Evolutionary conservation across 495 filamentous ascomycete genomes (phyloP).

Genomic region (Penicillium verhagenii): DNA sequence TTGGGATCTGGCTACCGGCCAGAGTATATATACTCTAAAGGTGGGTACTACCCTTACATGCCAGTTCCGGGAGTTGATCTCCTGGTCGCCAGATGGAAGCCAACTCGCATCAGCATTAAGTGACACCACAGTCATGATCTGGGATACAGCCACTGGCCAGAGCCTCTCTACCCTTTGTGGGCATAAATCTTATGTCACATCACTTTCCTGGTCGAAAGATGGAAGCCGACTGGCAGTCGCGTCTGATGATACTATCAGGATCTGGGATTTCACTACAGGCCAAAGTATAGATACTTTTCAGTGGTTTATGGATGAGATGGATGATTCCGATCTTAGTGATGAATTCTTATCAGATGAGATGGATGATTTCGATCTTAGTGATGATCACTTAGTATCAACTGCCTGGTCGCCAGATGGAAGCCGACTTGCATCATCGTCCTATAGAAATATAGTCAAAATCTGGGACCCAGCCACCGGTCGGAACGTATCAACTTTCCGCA

Average conservation of each 20-base stretch:
- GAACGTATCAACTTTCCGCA: not conserved
- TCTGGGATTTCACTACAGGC: not conserved
- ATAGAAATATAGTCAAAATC: not conserved
- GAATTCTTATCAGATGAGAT: not conserved
- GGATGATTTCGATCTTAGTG: no score
- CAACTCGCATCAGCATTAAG: not conserved
- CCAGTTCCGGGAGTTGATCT: no score
- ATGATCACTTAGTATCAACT: not conserved
- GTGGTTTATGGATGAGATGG: conserved; percentile 5
- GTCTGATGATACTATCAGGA: conserved; percentile 1
- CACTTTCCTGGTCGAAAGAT: no score
- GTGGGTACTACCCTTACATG: no score
- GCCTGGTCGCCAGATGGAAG: conserved; percentile 3
- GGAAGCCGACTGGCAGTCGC: no score
- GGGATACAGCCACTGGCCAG: not conserved
- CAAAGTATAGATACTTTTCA: not conserved
- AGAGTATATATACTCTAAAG: no score
- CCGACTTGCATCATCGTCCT: not conserved
- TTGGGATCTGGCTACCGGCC: no score
- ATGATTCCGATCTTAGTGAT: no score
- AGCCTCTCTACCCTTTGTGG: not conserved
- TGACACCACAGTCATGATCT: not conserved
- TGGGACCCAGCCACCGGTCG: conserved; percentile 8
- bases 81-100: not conserved
- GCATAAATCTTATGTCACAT: not conserved